Percentiles rank a stretch among this genome's conserved stretches.
Conservation (phyloP, 1,284 basidiomycete species). For the Phellinidium pouzarii region DNA sequence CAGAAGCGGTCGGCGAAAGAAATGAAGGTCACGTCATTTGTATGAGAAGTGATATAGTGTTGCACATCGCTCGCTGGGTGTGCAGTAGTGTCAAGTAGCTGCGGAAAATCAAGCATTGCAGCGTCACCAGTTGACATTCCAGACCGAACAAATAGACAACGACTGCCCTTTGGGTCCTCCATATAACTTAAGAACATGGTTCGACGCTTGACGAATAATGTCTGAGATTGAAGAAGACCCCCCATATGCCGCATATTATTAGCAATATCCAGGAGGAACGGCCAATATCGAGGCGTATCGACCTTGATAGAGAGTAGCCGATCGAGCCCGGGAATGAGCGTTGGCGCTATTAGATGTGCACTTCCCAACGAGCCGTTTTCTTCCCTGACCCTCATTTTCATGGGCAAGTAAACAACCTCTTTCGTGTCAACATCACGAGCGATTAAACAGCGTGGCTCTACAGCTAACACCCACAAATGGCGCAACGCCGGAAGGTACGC, state of each 20-base stretch:
- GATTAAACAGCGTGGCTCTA: slow-evolving; percentile 88
- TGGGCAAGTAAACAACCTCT: slow-evolving; percentile 85
- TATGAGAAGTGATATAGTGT: slow-evolving; percentile 81
- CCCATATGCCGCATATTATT: slow-evolving; percentile 62
- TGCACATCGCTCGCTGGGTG: slow-evolving; percentile 68
- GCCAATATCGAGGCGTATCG: slow-evolving; percentile 93
- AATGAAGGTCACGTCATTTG: slow-evolving; percentile 68
- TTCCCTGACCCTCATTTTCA: slow-evolving; percentile 77
- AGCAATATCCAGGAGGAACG: slow-evolving; percentile 75
- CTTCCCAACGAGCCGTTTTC: slow-evolving; percentile 44
- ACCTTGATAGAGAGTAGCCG: slow-evolving; percentile 73
- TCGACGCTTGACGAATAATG: slow-evolving; percentile 86
- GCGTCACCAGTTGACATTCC: slow-evolving; percentile 71
- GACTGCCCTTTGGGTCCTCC: slow-evolving; percentile 87
- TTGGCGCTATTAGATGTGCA: slow-evolving; percentile 82
- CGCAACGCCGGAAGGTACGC: slow-evolving; percentile 90
- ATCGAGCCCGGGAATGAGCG: slow-evolving; percentile 84
- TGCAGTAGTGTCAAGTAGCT: slow-evolving; percentile 56
- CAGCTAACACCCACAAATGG: slow-evolving; percentile 93
- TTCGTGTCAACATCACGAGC: slow-evolving; percentile 87
- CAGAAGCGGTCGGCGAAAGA: slow-evolving; percentile 73
- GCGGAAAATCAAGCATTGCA: slow-evolving; percentile 75
- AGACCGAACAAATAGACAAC: slow-evolving; percentile 80
- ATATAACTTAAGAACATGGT: slow-evolving; percentile 90
- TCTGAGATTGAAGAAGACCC: slow-evolving; percentile 68